These are phyloP conservation scores for Trichoderma sp. DNA, from an alignment of 2,329 filamentous ascomycete genomes.

Conservation along the genomic window DNA sequence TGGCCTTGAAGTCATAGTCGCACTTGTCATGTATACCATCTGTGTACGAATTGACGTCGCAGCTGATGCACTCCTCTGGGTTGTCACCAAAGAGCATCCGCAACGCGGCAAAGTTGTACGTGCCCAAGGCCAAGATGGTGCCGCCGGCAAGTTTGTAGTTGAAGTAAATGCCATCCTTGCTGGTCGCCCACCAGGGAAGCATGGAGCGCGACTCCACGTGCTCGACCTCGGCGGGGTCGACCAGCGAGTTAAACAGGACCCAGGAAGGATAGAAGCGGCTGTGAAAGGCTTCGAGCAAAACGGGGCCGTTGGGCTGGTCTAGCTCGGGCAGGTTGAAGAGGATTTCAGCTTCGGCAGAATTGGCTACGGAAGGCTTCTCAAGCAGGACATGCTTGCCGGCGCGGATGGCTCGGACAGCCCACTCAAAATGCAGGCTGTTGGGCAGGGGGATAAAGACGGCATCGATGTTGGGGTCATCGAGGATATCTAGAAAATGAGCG, in stretches of 20 bases:
- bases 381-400: constrained; percentile 50
- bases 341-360: constrained; percentile 39
- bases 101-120: constrained; percentile 46
- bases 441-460: constrained; percentile 56
- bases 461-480: constrained; percentile 47
- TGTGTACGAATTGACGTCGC: constrained; percentile 36
- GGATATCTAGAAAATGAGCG: constrained; percentile 36
- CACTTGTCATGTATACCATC: constrained; percentile 39
- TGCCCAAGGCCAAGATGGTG: constrained; percentile 47
- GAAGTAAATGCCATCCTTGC: constrained; percentile 49
- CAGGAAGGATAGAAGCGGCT: constrained; percentile 55
- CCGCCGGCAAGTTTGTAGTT: constrained; percentile 49
- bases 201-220: constrained; percentile 40
- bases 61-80: constrained; percentile 45
- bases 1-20: constrained; percentile 42
- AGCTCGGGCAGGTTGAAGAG: constrained; percentile 49
- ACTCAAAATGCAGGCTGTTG: constrained; percentile 49
- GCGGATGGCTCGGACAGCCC: constrained; percentile 51
- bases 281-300: constrained; percentile 59
- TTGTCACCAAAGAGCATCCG: constrained; percentile 46
- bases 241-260: constrained; percentile 45
- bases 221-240: constrained; percentile 46
- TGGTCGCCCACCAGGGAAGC: constrained; percentile 40
- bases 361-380: constrained; percentile 24
- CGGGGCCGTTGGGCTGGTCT: constrained; percentile 42